Conservation (phyloP, 2,329 filamentous ascomycete species). For the Paraconiothyrium sp. region DNA sequence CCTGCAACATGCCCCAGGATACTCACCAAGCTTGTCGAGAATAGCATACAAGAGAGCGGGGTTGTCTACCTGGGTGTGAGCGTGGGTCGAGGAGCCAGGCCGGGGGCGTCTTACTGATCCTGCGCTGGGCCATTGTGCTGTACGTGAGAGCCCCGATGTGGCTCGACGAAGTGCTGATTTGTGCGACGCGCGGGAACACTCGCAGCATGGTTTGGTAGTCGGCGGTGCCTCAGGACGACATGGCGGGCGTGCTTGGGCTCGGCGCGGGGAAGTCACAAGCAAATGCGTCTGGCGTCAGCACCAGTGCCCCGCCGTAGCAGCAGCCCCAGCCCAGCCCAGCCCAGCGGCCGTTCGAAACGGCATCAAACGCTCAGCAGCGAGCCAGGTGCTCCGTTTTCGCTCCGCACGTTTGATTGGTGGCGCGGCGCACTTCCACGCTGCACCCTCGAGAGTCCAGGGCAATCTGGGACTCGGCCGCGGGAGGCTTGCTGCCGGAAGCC, state of each 20-base stretch:
- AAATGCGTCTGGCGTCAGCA: background rate
- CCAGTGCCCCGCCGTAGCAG: background rate
- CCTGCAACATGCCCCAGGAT: background rate
- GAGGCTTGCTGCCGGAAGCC: slow-evolving; percentile 8
- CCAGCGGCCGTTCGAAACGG: background rate
- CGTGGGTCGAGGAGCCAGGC: slow-evolving; percentile 21
- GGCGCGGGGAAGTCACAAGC: background rate
- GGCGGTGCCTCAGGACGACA: slow-evolving; percentile 14
- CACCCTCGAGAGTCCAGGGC: background rate
- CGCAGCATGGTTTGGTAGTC: slow-evolving; percentile 5
- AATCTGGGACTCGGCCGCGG: background rate
- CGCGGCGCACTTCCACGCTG: background rate
- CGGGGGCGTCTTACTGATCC: slow-evolving; percentile 40
- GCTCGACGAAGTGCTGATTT: slow-evolving; percentile 4
- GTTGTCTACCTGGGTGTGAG: slow-evolving; percentile 45
- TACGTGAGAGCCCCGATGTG: slow-evolving; percentile 7
- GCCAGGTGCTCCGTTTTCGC: background rate
- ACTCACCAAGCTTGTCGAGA: slow-evolving; percentile 12
- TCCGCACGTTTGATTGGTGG: background rate
- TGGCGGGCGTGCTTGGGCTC: background rate
- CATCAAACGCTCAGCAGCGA: background rate
- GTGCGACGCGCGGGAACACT: slow-evolving; percentile 26
- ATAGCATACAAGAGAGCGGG: slow-evolving; percentile 52
- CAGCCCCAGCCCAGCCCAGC: background rate
- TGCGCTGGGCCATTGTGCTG: slow-evolving; percentile 40